phyloP scores from a whole-genome alignment of 2,329 filamentous ascomycete genomes.

The Sporothrix protearum region DNA sequence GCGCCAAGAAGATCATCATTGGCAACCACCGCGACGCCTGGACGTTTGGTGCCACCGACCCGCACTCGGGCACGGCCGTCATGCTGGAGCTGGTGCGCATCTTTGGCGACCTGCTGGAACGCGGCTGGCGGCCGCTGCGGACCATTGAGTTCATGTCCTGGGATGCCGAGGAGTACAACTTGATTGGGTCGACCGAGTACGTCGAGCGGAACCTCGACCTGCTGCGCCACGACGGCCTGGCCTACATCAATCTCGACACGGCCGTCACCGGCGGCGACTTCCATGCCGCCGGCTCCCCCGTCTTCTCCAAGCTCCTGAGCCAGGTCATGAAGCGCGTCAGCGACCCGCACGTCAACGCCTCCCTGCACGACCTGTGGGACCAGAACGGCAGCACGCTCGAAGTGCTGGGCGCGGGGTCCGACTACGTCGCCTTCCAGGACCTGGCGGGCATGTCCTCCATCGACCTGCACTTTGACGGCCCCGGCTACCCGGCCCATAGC shows the following conservation, averaged over 20 bases:
- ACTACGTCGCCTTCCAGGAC: slow-evolving; percentile 87
- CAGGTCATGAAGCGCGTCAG: slow-evolving; percentile 70
- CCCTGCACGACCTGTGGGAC: slow-evolving; percentile 75
- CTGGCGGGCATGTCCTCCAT: slow-evolving; percentile 85
- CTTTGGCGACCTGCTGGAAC: slow-evolving; percentile 70
- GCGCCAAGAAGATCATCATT: slow-evolving; percentile 77
- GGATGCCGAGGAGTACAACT: slow-evolving; percentile 91
- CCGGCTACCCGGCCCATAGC: slow-evolving; percentile 61
- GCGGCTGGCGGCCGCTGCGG: slow-evolving; percentile 87
- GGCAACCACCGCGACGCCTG: slow-evolving; percentile 93
- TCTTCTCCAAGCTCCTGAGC: slow-evolving; percentile 69
- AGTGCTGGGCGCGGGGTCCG: slow-evolving; percentile 69
- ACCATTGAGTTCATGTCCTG: slow-evolving; percentile 96
- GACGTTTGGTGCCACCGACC: slow-evolving; percentile 82
- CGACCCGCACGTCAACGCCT: slow-evolving; percentile 69
- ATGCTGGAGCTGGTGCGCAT: slow-evolving; percentile 85
- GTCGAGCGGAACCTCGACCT: slow-evolving; percentile 78
- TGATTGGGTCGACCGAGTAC: slow-evolving; percentile 90
- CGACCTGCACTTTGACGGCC: slow-evolving; percentile 67
- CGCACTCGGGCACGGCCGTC: slow-evolving; percentile 83
- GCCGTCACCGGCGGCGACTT: slow-evolving; percentile 75
- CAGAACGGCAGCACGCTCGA: slow-evolving; percentile 57
- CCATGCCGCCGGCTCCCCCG: slow-evolving; percentile 72
- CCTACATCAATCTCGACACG: slow-evolving; percentile 87
- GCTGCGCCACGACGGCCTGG: slow-evolving; percentile 70